A percentile compares a stretch with the other conserved stretches of the same genome.
Evolutionary conservation across 1,284 basidiomycete species (phyloP).

Genomic region (Schizopora paradoxa): DNA sequence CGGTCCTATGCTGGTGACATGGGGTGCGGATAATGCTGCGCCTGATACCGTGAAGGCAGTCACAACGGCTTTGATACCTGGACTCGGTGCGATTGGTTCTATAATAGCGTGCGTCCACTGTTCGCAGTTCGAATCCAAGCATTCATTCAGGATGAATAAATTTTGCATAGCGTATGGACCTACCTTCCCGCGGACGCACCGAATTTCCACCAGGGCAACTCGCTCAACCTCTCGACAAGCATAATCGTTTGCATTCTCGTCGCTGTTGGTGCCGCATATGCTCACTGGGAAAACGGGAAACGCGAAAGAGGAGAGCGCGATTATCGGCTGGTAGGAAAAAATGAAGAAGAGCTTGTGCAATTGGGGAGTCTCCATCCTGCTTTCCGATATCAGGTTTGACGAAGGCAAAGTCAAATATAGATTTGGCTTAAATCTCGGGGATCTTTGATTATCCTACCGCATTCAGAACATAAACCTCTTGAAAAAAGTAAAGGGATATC

Average conservation of each 20-base stretch:
- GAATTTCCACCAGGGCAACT: conserved; percentile 40
- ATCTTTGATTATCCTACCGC: no score
- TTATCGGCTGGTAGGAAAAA: conserved; percentile 34
- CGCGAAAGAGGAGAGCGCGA: conserved; percentile 36
- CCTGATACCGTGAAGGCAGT: conserved; percentile 39
- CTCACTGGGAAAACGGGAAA: conserved; percentile 37
- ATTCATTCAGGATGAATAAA: neutral
- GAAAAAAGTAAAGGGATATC: no score
- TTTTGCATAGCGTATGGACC: conserved; percentile 31
- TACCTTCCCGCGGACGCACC: conserved; percentile 37
- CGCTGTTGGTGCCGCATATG: conserved; percentile 30
- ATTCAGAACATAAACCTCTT: no score
- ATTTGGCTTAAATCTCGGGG: no score
- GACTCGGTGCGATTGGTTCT: conserved; percentile 35
- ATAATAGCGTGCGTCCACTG: conserved; percentile 40
- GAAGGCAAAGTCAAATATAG: conserved; percentile 1
- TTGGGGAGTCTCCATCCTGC: conserved; percentile 40
- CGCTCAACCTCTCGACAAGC: conserved; percentile 37
- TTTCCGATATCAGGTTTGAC: conserved; percentile 36
- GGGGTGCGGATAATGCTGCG: conserved; percentile 39
- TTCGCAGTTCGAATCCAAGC: conserved; percentile 18
- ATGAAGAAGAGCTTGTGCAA: conserved; percentile 31
- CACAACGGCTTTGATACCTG: conserved; percentile 35
- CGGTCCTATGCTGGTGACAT: conserved; percentile 34
- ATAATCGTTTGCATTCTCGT: conserved; percentile 29